Evolutionary conservation across 805 yeast genomes (phyloP), one percentile per base, ranked within the genome.

Genomic region (Kodamaea jinghongensis): DNA sequence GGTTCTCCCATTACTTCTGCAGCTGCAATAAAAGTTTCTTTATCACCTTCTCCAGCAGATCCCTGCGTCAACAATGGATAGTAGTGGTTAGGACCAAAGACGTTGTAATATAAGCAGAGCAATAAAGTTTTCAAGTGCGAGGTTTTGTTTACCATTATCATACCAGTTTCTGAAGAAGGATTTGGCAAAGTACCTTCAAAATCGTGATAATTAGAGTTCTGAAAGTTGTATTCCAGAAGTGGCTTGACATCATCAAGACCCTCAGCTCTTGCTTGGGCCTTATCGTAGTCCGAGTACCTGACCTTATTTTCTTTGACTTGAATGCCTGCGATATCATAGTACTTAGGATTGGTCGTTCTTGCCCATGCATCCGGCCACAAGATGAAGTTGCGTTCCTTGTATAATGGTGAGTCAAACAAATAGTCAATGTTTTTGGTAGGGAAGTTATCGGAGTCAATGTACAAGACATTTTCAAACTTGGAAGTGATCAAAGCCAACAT

Each of bases 11-110:
- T 51, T 1, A 64, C 80, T 39, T 71, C 68, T 3, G 89, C 86
- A 1, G 87, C 89, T 7, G 83, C 78, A 28, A 79, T 73, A 48
- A 81, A 83, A 0, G 91, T 82, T 52, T 84, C 91, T 54, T 84
- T 84, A 53, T 84, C 91, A 37, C 91, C 90, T 63, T 83, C 85
- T 17, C 91, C 91, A 1, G 87, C 80, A 17, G 78, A 69, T 3
- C 87, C 87, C 53, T 83, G 90, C 0, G 86, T 75, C 47, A 84
- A 67, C 42, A 84, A 58, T 8, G 81, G 83, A 50, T 83, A 84
- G 56, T 78, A 84, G 61, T 73, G 79, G 6, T 67, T 58, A 1
- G 88, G 88, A 0, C 91, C 90, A 56, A 51, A 63, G 1, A 79
- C 59, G 49, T 84, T 83, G 56, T 84, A 84, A 57, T 81, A 83